A percentile compares a stretch with the other conserved stretches of the same genome.
These are phyloP conservation scores for Aureobasidium musti DNA, from an alignment of 2,329 filamentous ascomycete genomes.

Conservation along the genomic window DNA sequence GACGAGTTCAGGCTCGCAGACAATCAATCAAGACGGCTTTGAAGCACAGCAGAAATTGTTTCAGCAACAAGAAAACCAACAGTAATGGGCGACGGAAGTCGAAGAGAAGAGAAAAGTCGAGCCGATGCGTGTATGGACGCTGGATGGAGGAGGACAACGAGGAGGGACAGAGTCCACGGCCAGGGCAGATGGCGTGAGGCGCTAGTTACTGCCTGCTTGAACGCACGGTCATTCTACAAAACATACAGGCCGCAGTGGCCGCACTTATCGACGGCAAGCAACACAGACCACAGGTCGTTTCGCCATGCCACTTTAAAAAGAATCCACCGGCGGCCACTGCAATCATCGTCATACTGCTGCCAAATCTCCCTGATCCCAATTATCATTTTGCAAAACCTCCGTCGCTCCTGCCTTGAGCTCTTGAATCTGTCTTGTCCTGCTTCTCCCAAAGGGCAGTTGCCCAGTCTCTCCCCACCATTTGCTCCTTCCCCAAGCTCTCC, in stretches of 20 bases:
- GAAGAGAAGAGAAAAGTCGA: conserved; percentile 22
- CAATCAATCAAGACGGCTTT: conserved; percentile 24
- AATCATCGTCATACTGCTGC: conserved; percentile 24
- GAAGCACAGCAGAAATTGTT: conserved; percentile 3
- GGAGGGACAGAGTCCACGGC: conserved; percentile 14
- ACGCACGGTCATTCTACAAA: conserved; percentile 10
- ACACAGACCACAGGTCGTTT: conserved; percentile 23
- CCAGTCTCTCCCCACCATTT: conserved; percentile 20
- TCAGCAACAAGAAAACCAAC: conserved; percentile 20
- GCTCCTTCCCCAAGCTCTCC: conserved; percentile 19
- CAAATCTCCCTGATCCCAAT: conserved; percentile 3
- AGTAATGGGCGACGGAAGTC: conserved; percentile 14
- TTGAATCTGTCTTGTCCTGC: background rate
- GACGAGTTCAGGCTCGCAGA: conserved; percentile 10
- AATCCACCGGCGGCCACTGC: conserved; percentile 24
- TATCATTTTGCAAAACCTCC: background rate
- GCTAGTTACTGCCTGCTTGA: background rate
- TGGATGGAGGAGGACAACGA: conserved; percentile 20
- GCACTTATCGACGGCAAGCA: conserved; percentile 14
- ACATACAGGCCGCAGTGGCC: conserved; percentile 16
- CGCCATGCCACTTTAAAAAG: conserved; percentile 22
- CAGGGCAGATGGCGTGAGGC: conserved; percentile 24
- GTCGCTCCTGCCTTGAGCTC: background rate
- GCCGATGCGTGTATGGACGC: conserved; percentile 17
- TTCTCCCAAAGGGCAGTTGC: background rate